A percentile compares a stretch with the other conserved stretches of the same genome.
phyloP scores from a whole-genome alignment of 2,329 filamentous ascomycete species.

The Ophiostoma sp. region DNA sequence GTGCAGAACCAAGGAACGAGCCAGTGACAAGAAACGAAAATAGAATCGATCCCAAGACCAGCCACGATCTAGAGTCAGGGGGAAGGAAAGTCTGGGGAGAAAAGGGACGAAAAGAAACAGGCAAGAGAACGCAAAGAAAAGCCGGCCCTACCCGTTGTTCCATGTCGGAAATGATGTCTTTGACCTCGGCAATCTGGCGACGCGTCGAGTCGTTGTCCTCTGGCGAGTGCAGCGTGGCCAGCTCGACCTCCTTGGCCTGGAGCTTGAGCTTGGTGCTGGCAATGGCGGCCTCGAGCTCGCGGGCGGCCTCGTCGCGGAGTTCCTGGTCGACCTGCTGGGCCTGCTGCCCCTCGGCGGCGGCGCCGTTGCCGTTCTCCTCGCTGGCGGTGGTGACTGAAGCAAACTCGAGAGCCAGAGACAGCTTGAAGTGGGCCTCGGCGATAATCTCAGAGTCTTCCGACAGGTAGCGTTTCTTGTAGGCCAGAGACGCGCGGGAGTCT shows the following conservation, averaged over 20 bases:
- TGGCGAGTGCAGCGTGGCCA: constrained; percentile 62
- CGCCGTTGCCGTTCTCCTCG: constrained; percentile 34
- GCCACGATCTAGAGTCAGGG: not conserved
- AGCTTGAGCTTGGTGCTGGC: constrained; percentile 70
- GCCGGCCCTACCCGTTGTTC: constrained; percentile 63
- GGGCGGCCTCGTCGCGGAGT: constrained; percentile 69
- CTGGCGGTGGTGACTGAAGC: constrained; percentile 69
- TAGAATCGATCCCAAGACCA: not conserved
- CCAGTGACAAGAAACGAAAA: not conserved
- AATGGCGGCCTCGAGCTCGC: constrained; percentile 73
- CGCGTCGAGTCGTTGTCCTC: constrained; percentile 66
- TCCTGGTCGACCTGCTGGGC: constrained; percentile 63
- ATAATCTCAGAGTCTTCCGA: constrained; percentile 79
- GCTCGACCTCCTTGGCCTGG: constrained; percentile 65
- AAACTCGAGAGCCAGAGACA: constrained; percentile 92
- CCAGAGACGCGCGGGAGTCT: constrained; percentile 76
- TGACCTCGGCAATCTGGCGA: constrained; percentile 68
- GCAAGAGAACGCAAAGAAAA: not conserved
- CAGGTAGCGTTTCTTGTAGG: constrained; percentile 76
- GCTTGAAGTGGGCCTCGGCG: constrained; percentile 94
- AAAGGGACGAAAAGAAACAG: not conserved
- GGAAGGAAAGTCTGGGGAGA: not conserved
- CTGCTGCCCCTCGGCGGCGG: constrained; percentile 44
- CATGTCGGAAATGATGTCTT: constrained; percentile 77
- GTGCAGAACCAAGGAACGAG: not conserved